Evolutionary conservation across 352 stramenopile genomes (phyloP).

Genomic region (Phytophthora litchii): DNA sequence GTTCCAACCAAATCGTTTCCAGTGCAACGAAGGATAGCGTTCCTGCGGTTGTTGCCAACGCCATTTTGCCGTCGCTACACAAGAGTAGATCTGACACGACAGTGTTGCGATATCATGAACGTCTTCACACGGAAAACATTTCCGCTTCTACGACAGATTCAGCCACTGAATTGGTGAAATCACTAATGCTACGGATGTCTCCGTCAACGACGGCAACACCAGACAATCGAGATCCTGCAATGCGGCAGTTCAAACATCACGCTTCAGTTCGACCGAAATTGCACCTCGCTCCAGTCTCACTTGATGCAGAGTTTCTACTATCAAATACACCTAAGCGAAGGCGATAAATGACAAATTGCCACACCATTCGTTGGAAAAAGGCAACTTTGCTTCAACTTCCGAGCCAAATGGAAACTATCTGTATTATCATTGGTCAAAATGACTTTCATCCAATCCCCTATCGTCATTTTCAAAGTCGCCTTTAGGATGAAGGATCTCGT

Average conservation of each 20-base stretch:
- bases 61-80: constrained; percentile 27
- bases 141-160: constrained; percentile 10
- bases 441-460: background rate
- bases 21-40: constrained; percentile 4
- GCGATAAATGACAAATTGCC: constrained; percentile 1
- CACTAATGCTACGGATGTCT: constrained; percentile 10
- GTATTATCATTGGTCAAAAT: constrained; percentile 11
- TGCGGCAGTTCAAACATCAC: constrained; percentile 11
- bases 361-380: background rate
- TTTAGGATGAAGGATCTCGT: constrained; percentile 30
- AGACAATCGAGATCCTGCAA: constrained; percentile 5
- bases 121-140: constrained; percentile 2
- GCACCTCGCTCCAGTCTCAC: constrained; percentile 15
- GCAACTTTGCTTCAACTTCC: constrained; percentile 9
- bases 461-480: constrained; percentile 5
- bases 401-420: background rate
- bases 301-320: constrained; percentile 23
- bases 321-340: constrained; percentile 8
- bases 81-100: constrained; percentile 14
- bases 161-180: constrained; percentile 15
- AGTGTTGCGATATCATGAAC: constrained; percentile 1
- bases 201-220: constrained; percentile 8
- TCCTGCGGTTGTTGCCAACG: constrained; percentile 10
- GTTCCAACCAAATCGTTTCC: constrained; percentile 11
- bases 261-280: constrained; percentile 6